Base-by-base conservation (phyloP, 495 filamentous ascomycete species). In the Talaromyces liani region DNA sequence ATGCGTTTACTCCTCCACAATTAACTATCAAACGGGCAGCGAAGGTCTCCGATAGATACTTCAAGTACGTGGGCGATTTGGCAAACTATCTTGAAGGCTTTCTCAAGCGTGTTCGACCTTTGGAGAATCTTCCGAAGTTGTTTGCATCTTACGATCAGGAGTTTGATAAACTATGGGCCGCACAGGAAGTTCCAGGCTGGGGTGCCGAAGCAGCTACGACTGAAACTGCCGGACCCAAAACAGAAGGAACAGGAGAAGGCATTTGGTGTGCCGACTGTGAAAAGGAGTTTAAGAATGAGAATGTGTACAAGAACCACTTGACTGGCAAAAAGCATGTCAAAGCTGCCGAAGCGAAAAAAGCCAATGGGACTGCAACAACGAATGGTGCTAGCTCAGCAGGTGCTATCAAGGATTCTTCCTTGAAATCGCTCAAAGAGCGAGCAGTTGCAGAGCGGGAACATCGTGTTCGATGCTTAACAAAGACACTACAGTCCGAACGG, bases 251-350 rank as follows among this genome's bases (percentile, higher is more conserved):
- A 4, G 83, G 84, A 0, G 90, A 92, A 33, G 91, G 88, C 1
- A 81, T 89, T 29, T 98, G 88, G 87, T 98, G 94, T 67, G 77
- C 85, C 1, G 91, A 92, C 63, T 98, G 94, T 76, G 88, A 91
- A 68, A 97, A 92, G 73, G 90, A 92, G 51, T 98, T 97, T 77
- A 91, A 89, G 72, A 98, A 97, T 65, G 88, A 94, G 58, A 97
- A 96, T 70, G 91, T 97, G 55, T 96, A 95, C 78, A 91, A 90
- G 68, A 86, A 84, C 41, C 94, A 98, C 73, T 80, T 98, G 66
- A 88, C 76, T 0, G 91, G 92, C 22, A 93, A 95, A 79, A 97
- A 97, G 72, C 94, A 98, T 71, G 87, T 92, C 69, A 88, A 88
- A 63, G 90, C 88, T 6, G 91, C 89, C 4, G 86, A 90, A 68